Conservation (phyloP, 768 basidiomycete species). For the Pulveroboletus sp. region DNA sequence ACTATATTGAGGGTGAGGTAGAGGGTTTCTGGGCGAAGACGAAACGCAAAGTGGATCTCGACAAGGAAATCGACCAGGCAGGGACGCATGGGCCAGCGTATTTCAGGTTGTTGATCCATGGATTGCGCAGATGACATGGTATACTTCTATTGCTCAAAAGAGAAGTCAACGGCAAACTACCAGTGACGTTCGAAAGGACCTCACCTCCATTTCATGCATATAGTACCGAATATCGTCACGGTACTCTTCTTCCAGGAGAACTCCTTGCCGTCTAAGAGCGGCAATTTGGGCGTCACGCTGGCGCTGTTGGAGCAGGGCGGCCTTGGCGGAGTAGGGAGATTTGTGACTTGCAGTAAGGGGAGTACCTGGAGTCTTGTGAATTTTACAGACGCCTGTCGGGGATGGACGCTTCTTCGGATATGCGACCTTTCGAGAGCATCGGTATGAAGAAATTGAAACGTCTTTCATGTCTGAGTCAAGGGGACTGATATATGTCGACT, state of each 20-base stretch:
- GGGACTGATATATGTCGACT: conserved; percentile 32
- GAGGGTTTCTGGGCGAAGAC: conserved; percentile 95
- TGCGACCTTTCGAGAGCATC: conserved; percentile 56
- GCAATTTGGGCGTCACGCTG: conserved; percentile 66
- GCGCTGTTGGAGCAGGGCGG: conserved; percentile 55
- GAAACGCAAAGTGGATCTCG: conserved; percentile 97
- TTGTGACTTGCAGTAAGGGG: conserved; percentile 49
- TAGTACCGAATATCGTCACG: conserved; percentile 87
- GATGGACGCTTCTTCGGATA: conserved; percentile 87
- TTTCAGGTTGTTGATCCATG: conserved; percentile 99
- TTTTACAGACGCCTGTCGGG: conserved; percentile 70
- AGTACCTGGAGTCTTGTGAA: conserved; percentile 48
- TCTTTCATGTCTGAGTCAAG: conserved; percentile 67
- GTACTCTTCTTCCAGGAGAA: conserved; percentile 92
- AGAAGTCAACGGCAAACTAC: conserved; percentile 7
- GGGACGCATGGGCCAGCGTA: conserved; percentile 98
- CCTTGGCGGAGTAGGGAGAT: conserved; percentile 64
- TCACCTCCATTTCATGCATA: conserved; percentile 99
- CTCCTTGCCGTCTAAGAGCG: conserved; percentile 65
- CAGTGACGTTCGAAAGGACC: conserved; percentile 25
- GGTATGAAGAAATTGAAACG: conserved; percentile 52
- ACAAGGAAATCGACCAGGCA: conserved; percentile 98
- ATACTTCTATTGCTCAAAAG: conserved; percentile 45
- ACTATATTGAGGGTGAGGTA: conserved; percentile 99
- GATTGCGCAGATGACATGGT: conserved; percentile 92